phyloP scores from a whole-genome alignment of 495 filamentous ascomycete species.

The Talaromyces stipitatus region DNA sequence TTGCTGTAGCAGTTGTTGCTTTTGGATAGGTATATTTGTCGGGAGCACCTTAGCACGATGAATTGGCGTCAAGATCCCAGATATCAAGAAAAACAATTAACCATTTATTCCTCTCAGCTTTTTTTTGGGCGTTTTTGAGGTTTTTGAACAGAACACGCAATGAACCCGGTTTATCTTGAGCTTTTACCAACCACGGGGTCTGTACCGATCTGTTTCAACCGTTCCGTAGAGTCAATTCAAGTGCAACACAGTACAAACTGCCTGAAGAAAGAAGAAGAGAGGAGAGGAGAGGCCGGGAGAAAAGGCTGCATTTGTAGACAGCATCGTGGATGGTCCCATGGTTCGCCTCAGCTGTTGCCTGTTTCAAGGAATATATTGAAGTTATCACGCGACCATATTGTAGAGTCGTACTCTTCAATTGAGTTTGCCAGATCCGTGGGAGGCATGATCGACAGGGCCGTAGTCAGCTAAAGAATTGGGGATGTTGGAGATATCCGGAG shows the following conservation, averaged over 20 bases:
- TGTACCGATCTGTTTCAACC: constrained; percentile 4
- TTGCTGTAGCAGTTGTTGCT: constrained; percentile 4
- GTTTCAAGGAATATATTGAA: neutral
- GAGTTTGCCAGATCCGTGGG: neutral
- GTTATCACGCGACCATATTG: neutral
- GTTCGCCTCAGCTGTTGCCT: neutral
- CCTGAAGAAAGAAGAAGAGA: constrained; percentile 1
- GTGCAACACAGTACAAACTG: constrained; percentile 1
- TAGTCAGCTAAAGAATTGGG: neutral
- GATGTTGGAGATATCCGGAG: too few species aligned
- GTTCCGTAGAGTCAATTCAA: neutral
- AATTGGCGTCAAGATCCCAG: constrained; percentile 4
- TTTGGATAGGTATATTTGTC: neutral
- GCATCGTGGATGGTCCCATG: neutral
- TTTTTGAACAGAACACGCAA: constrained; percentile 6
- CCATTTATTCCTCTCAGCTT: constrained; percentile 1
- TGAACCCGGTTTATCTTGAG: constrained; percentile 7
- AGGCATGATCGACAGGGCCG: neutral
- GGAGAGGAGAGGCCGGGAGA: neutral
- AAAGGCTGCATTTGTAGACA: neutral
- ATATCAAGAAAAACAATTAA: constrained; percentile 6
- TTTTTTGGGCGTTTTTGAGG: constrained; percentile 6
- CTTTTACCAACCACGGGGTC: constrained; percentile 4
- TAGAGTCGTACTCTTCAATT: neutral
- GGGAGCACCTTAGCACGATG: neutral